phyloP scores from a whole-genome alignment of 2,329 filamentous ascomycete genomes.

The Colletotrichum acutatum region DNA sequence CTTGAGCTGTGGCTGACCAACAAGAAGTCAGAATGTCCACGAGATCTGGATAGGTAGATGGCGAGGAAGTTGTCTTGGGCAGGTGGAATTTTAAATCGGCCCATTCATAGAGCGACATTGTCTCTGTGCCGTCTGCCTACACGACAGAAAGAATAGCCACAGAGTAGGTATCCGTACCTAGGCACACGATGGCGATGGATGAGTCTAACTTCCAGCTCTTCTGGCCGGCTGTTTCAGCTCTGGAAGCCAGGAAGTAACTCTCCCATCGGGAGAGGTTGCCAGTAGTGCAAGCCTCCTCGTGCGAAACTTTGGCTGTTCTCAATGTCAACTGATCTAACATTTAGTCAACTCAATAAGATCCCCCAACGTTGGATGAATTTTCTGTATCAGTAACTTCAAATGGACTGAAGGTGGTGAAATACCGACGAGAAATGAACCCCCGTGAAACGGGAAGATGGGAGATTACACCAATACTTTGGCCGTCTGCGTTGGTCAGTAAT shows the following conservation, averaged over 20 bases:
- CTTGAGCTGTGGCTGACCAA: constrained; percentile 2
- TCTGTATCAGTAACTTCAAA: not conserved
- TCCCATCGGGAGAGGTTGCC: constrained; percentile 12
- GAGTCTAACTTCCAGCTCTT: not conserved
- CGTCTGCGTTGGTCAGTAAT: constrained; percentile 14
- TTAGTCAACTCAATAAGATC: not conserved
- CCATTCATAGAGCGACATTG: not conserved
- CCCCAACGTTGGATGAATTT: not conserved
- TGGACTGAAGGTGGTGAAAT: not conserved
- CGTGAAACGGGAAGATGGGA: constrained; percentile 8
- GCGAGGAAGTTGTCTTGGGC: not conserved
- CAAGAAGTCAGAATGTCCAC: not conserved
- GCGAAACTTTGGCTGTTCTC: not conserved
- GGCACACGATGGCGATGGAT: not conserved
- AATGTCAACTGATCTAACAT: constrained; percentile 2
- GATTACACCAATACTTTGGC: constrained; percentile 17
- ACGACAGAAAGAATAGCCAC: not conserved
- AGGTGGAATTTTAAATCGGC: not conserved
- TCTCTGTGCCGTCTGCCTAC: constrained; percentile 12
- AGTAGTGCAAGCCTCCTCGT: not conserved
- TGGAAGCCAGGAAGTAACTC: not conserved
- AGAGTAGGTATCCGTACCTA: too few species aligned
- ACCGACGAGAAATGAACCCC: not conserved
- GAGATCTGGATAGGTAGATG: constrained; percentile 1
- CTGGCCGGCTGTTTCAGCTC: constrained; percentile 23